Evolutionary conservation across 345 rosid genomes (phyloP), one percentile per base, ranked within the genome.

Genomic region (Eucalyptus camaldulensis): DNA sequence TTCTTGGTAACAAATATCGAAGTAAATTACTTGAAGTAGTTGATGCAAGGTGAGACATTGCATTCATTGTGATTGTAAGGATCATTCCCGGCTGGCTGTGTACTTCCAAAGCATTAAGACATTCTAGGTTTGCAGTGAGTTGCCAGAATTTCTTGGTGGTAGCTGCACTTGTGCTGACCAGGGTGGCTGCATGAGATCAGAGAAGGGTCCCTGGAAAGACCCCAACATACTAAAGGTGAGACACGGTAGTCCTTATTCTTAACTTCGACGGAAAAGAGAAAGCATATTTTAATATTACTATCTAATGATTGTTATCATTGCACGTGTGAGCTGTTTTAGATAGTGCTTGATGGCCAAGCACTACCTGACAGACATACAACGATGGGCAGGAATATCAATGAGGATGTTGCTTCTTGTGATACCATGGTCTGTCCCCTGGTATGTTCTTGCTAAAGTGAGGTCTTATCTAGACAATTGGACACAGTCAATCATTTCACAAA

Each of bases 141-240:
- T 98, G 94, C 99, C 99, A 16, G 96, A 98, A 62, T 96, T 97
- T 94, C 93, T 98, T 85, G 99, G 99, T 86, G 99, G 99, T 87
- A 90, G 89, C 80, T 98, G 99, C 91, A 95, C 93, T 86, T 98
- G 99, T 91, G 95, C 95, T 19, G 95, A 95, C 92, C 92, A 92
- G 91, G 99, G 99, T 76, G 99, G 99, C 90, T 98, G 99, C 90
- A 94, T 98, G 97, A 93, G 94, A 91, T 98, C 99, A 12, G 97
- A 98, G 89, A 98, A 95, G 91, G 99, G 99, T 47, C 99, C 99
- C 27, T 97, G 99, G 99, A 95, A 95, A 87, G 95, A 98, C 90
- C 95, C 97, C 17, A 93, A 94, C 90, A 96, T 98, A 91, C 88
- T 96, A 91, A 95, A 93, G 95, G 99, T 98, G 88, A 37, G 44